Evolutionary conservation across 2,329 filamentous ascomycete genomes (phyloP), one percentile per base, ranked within the genome.

Genomic region (Aspergillus piperis): DNA sequence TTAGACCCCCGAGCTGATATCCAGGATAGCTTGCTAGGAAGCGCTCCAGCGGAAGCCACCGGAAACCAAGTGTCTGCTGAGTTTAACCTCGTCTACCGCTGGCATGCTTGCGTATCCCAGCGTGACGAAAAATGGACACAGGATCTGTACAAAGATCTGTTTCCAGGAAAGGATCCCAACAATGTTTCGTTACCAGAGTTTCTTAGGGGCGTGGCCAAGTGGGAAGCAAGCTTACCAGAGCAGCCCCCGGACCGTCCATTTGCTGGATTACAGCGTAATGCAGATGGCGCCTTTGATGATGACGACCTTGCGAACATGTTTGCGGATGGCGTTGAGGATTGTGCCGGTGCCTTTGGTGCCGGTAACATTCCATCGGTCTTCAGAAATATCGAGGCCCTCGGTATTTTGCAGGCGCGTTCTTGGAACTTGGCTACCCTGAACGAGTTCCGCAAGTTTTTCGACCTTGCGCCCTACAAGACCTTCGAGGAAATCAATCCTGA

Each of bases 21-120:
- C 42, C 80, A 74, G 66, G 83, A 82, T 60, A 73, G 80, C 2
- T 62, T 77, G 8, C 68, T 77, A 55, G 72, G 75, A 3, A 75
- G 82, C 23, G 81, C 81, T 6, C 79, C 83, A 1, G 77, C 81
- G 0, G 78, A 84, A 49, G 87, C 85, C 1, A 80, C 85, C 2
- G 87, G 87, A 11, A 90, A 90, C 67, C 86, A 89, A 65, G 86
- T 89, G 49, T 87, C 84, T 44, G 86, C 85, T 3, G 87, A 90
- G 71, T 90, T 90, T 75, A 89, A 89, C 61, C 77, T 89, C 27
- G 78, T 89, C 1, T 90, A 90, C 68, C 80, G 87, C 25, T 90
- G 86, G 80, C 87, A 90, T 71, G 84, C 83, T 1, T 83, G 82
- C 44, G 83, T 88, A 54, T 86, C 84, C 3, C 77, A 82, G 63